Base-by-base conservation (phyloP, 1,139 yeast species). In the Lizanozyma gosingica region DNA sequence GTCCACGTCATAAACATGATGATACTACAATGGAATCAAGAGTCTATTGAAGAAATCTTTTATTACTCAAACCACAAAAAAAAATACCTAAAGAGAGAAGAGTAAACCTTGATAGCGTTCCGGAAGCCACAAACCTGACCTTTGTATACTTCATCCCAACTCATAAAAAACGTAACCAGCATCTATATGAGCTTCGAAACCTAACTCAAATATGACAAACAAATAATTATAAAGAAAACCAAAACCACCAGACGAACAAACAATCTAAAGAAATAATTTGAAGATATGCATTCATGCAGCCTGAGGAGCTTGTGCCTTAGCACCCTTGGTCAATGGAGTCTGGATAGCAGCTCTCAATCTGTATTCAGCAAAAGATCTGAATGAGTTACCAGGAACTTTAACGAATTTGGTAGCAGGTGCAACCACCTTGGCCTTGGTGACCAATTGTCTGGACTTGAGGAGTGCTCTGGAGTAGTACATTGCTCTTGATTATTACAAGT, bases 341-440 rank as follows among this genome's bases (percentile, higher is more conserved):
- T 69, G 74, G 57, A 73, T 69, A 40, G 65, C 62, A 17, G 65
- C 75, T 49, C 68, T 68, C 52, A 73, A 62, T 51, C 81, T 60
- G 63, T 76, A 76, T 52, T 76, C 80, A 33, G 78, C 78, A 57
- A 76, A 76, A 2, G 76, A 60, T 48, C 73, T 64, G 62, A 69
- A 74, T 2, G 75, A 60, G 39, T 22, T 22, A 22, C 29, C 29
- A 22, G 29, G 29, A 11, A 22, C 29, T 11, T 22, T 22, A 11
- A 11, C 29, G 29, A 22, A 22, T 11, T 22, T 22, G 11, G 29
- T 22, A 11, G 29, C 29, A 22, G 29, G 29, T 6, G 29, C 9
- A 22, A 22, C 29, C 29, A 22, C 29, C 29, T 22, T 22, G 29
- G 11, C 11, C 29, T 22, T 22, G 29, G 29, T 22, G 29, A 22